These are phyloP conservation scores for Ilyonectria robusta DNA, from an alignment of 2,329 filamentous ascomycete species.

Conservation along the genomic window DNA sequence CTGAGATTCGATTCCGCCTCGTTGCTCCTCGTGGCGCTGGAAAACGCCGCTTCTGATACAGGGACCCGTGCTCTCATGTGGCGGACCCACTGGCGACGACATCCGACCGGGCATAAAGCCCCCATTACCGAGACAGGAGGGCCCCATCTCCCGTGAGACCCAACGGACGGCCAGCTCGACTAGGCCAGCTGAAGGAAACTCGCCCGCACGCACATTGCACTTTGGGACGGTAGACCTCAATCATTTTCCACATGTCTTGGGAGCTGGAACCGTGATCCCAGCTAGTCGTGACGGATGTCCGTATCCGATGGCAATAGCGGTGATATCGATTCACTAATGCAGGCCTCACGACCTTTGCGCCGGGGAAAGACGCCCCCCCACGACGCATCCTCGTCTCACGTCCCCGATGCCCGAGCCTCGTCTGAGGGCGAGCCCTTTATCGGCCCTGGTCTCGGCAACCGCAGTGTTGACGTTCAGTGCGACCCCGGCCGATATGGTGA, in stretches of 20 bases:
- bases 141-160: slow-evolving; percentile 32
- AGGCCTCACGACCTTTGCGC: slow-evolving; percentile 17
- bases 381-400: slow-evolving; percentile 10
- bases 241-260: neutral
- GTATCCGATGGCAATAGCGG: neutral
- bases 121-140: slow-evolving; percentile 43
- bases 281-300: neutral
- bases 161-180: slow-evolving; percentile 4
- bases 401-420: slow-evolving; percentile 7
- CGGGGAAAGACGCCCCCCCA: neutral
- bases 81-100: slow-evolving; percentile 53
- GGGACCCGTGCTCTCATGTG: slow-evolving; percentile 44
- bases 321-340: neutral
- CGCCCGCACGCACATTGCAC: slow-evolving; percentile 18
- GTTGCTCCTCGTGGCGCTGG: slow-evolving; percentile 36
- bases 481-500: neutral
- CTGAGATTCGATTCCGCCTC: slow-evolving; percentile 13
- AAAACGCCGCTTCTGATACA: slow-evolving; percentile 41
- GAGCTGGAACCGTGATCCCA: neutral
- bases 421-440: neutral
- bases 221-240: neutral
- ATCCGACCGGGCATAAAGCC: slow-evolving; percentile 50
- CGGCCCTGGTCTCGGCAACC: slow-evolving; percentile 4
- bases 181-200: neutral
- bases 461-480: neutral